A percentile compares a stretch with the other conserved stretches of the same genome.
Conservation (phyloP, 345 rosid species). For the Arabis hirsuta region DNA sequence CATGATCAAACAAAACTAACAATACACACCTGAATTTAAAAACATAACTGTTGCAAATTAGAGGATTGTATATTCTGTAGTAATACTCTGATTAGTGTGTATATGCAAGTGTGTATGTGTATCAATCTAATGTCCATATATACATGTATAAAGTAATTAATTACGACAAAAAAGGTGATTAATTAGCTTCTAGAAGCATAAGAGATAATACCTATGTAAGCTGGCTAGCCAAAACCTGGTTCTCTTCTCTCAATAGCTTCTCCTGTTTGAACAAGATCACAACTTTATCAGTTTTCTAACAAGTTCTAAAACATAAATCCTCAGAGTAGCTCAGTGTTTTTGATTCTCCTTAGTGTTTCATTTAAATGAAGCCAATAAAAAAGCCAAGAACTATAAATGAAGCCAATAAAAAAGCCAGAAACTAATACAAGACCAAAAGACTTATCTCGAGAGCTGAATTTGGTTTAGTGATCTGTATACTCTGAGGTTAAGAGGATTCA, state of each 20-base stretch:
- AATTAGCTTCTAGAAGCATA: constrained; percentile 13
- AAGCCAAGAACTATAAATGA: neutral
- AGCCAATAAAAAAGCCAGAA: neutral
- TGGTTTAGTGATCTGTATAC: neutral
- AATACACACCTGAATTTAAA: too few species aligned
- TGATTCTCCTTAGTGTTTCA: neutral
- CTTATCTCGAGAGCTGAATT: constrained; percentile 13
- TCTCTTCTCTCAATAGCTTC: constrained; percentile 28
- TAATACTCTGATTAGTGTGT: too few species aligned
- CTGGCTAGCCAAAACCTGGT: constrained; percentile 15
- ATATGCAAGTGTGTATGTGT: too few species aligned
- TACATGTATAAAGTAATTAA: neutral
- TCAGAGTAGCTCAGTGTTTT: neutral
- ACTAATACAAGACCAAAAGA: neutral
- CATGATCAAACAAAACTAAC: too few species aligned
- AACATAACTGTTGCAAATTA: too few species aligned
- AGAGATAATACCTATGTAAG: constrained; percentile 24
- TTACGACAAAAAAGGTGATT: neutral
- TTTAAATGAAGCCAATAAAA: neutral
- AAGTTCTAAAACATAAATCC: neutral
- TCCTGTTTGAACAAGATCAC: constrained; percentile 35
- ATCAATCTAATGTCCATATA: too few species aligned
- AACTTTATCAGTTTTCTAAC: too few species aligned
- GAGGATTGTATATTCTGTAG: too few species aligned
- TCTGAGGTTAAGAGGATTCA: neutral